Evolutionary conservation across 2,329 filamentous ascomycete species (phyloP).

Genomic region (Xylaria sp.): DNA sequence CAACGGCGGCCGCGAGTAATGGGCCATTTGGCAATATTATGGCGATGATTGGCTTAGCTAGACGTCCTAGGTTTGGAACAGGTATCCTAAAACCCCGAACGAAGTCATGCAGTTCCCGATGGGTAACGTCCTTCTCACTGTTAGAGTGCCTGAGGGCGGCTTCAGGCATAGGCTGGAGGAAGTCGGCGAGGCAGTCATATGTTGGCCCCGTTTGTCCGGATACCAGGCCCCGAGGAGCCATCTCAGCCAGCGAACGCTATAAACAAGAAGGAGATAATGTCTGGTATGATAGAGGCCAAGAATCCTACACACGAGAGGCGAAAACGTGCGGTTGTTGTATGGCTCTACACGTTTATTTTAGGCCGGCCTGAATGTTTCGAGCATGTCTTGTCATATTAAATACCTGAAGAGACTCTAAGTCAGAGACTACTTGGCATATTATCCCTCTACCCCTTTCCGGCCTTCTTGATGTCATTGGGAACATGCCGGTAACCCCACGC

Average conservation of each 20-base stretch:
- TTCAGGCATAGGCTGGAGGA: constrained; percentile 32
- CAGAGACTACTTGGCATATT: background rate
- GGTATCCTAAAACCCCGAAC: constrained; percentile 40
- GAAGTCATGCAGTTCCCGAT: constrained; percentile 37
- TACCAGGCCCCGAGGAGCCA: background rate
- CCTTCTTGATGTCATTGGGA: background rate
- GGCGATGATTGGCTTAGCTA: constrained; percentile 48
- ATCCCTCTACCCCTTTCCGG: background rate
- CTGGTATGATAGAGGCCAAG: background rate
- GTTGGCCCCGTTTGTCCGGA: background rate
- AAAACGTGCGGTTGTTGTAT: background rate
- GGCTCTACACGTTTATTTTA: background rate
- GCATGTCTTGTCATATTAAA: background rate
- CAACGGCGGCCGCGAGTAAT: constrained; percentile 51
- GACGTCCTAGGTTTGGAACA: constrained; percentile 5
- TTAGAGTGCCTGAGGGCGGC: constrained; percentile 36
- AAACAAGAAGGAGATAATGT: background rate
- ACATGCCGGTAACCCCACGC: background rate
- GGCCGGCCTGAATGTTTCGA: background rate
- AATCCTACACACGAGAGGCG: background rate
- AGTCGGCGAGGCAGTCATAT: constrained; percentile 45
- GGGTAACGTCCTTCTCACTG: constrained; percentile 34
- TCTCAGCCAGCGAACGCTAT: background rate
- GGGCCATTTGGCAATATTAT: constrained; percentile 58
- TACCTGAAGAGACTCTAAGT: background rate